Evolutionary conservation across 2,329 filamentous ascomycete species (phyloP), one percentile per base, ranked within the genome.

Genomic region (Colletotrichum coccodes): DNA sequence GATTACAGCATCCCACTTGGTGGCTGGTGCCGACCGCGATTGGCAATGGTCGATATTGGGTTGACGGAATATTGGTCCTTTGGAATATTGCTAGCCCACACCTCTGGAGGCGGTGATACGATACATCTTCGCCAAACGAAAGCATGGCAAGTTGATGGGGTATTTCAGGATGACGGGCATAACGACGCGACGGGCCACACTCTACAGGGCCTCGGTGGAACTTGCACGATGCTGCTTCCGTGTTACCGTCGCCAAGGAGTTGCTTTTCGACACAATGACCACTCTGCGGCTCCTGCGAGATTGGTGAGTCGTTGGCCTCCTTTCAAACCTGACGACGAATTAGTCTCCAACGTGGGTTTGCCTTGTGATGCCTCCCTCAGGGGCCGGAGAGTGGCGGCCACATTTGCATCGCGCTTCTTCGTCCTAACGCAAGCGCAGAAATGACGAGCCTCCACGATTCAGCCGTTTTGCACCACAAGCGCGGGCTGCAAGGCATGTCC

Each of bases 401-500:
- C 30, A 56, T 34, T 46, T 49, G 47, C 28, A 64, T 54, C 61
- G 65, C 65, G 65, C 65, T 64, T 68, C 60, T 54, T 46, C 47
- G 34, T 65, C 53, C 38, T 9, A 65, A 64, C 60, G 38, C 54
- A 65, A 68, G 65, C 65, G 65, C 65, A 60, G 65, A 50, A 64
- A 65, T 54, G 61, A 65, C 38, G 30, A 26, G 21, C 60, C 52
- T 40, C 36, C 32, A 65, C 60, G 47, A 34, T 59, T 54, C 53
- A 40, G 60, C 54, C 32, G 54, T 68, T 54, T 42, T 54, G 54
- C 47, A 59, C 26, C 6, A 63, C 64, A 68, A 68, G 60, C 65
- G 65, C 65, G 61, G 11, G 61, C 54, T 42, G 60, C 61, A 40
- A 60, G 54, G 61, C 53, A 21, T 44, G 60, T 49, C 65, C 65